phyloP scores from a whole-genome alignment of 495 filamentous ascomycete genomes.

The Talaromyces trachyspermus region DNA sequence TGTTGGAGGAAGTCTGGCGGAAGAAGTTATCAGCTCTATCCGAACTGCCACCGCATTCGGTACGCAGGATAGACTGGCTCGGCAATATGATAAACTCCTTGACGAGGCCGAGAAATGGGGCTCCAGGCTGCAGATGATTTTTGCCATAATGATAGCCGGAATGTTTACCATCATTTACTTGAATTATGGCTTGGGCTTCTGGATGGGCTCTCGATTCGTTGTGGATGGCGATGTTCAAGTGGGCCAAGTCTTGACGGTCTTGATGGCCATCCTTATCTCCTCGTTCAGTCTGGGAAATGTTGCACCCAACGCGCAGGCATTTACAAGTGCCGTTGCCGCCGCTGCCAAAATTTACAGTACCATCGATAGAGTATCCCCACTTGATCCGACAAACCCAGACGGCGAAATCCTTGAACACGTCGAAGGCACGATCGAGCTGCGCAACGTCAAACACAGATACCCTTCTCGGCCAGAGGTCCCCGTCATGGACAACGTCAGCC shows the following conservation, averaged over 20 bases:
- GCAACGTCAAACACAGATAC: constrained; percentile 84
- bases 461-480: constrained; percentile 85
- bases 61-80: constrained; percentile 81
- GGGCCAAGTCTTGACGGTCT: constrained; percentile 59
- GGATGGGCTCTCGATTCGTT: constrained; percentile 81
- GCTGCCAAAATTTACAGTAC: constrained; percentile 86
- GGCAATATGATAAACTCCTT: constrained; percentile 74
- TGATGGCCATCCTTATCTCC: constrained; percentile 85
- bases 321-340: constrained; percentile 73
- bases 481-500: constrained; percentile 74
- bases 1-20: constrained; percentile 78
- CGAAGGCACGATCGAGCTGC: constrained; percentile 73
- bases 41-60: constrained; percentile 90
- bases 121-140: constrained; percentile 58
- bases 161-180: constrained; percentile 81
- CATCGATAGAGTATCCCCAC: constrained; percentile 82
- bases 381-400: constrained; percentile 67
- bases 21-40: constrained; percentile 92
- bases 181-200: constrained; percentile 90
- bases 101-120: constrained; percentile 67
- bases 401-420: constrained; percentile 65
- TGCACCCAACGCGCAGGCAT: constrained; percentile 76
- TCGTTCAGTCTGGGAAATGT: constrained; percentile 88
- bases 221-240: constrained; percentile 55
- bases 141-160: constrained; percentile 69